Evolutionary conservation across 495 filamentous ascomycete species (phyloP), one percentile per base, ranked within the genome.

Genomic region (Aspergillus egyptiacus): DNA sequence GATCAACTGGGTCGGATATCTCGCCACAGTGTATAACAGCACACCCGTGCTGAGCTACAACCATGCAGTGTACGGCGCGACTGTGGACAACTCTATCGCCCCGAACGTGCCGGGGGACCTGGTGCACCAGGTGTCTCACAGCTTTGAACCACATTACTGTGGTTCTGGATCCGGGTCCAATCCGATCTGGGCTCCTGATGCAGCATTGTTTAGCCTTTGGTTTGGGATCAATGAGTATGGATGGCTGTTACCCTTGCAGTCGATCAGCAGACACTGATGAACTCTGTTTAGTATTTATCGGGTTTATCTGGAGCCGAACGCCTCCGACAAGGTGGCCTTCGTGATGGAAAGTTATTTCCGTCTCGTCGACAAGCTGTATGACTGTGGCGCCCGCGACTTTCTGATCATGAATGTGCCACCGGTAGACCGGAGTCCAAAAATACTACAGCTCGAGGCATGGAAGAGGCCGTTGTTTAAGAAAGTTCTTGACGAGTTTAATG

Each of bases 1-100:
- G 10, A 70, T 76, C 9, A 84, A 83, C 63, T 91, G 85, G 85
- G 74, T 87, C 32, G 78, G 79, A 48, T 89, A 80, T 57, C 67
- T 89, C 0, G 77, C 80, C 0, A 73, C 73, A 33, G 69, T 72
- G 50, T 81, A 76, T 68, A 89, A 87, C 64, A 65, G 67, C 23
- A 81, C 78, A 19, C 63, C 63, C 11, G 48, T 85, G 13, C 66
- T 80, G 25, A 79, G 79, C 19, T 87, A 86, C 67, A 83, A 87
- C 62, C 65, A 89, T 14, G 86, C 85, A 4, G 81, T 78, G 52
- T 78, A 79, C 42, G 85, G 82, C 25, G 86, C 85, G 7, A 86
- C 83, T 3, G 81, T 87, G 39, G 77, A 86, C 55, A 70, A 76
- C 27, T 62, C 63, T 10, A 69, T 86, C 10, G 78, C 86, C 3